A percentile compares a stretch with the other conserved stretches of the same genome.
These are phyloP conservation scores for Fusarium pininemorale DNA, from an alignment of 2,329 filamentous ascomycete species.

Conservation along the genomic window DNA sequence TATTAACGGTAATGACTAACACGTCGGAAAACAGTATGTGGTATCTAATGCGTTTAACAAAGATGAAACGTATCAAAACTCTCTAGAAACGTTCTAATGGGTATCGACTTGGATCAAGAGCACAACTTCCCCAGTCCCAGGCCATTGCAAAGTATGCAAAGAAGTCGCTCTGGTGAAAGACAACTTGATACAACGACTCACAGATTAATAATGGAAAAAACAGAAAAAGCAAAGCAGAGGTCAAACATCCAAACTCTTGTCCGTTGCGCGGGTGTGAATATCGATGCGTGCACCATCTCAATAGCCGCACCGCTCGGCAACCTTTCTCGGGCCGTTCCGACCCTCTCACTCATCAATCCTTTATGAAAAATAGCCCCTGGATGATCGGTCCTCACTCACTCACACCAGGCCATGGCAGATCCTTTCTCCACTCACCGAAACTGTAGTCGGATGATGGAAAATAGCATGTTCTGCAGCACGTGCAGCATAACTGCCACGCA, in stretches of 20 bases:
- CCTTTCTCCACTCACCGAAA: conserved; percentile 53
- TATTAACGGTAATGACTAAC: neutral
- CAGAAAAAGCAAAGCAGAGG: conserved; percentile 3
- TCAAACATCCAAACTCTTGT: conserved; percentile 1
- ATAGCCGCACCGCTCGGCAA: conserved; percentile 19
- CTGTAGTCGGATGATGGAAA: conserved; percentile 72
- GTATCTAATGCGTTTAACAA: conserved; percentile 25
- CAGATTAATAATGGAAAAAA: neutral
- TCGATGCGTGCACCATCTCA: conserved; percentile 3
- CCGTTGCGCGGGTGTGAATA: neutral
- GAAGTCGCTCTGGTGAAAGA: conserved; percentile 8
- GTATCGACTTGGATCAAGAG: conserved; percentile 32
- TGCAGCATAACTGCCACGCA: conserved; percentile 73
- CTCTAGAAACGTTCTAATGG: conserved; percentile 36
- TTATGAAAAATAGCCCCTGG: neutral
- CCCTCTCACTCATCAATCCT: conserved; percentile 16
- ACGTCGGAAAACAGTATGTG: conserved; percentile 5
- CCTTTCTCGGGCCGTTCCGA: conserved; percentile 40
- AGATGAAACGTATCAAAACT: conserved; percentile 22
- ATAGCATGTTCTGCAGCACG: conserved; percentile 77
- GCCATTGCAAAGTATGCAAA: conserved; percentile 21
- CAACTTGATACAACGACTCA: neutral
- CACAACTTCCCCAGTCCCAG: conserved; percentile 9
- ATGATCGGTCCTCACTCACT: neutral
- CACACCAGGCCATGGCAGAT: neutral